These are phyloP conservation scores for Suhomyces choctaworum DNA, from an alignment of 1,139 yeast genomes.

Conservation along the genomic window DNA sequence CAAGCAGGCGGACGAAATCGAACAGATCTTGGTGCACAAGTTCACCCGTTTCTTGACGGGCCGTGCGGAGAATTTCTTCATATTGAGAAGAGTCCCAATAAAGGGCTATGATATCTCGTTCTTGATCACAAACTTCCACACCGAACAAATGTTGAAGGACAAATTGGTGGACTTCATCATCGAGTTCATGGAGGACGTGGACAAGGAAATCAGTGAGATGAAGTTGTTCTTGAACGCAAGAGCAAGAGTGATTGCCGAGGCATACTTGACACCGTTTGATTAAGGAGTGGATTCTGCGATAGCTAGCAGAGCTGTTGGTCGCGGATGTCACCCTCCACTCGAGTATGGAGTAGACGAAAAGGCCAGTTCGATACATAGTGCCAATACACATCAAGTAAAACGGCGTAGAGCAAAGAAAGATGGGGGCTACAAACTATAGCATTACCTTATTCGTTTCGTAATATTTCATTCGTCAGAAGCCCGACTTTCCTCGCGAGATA, in stretches of 20 bases:
- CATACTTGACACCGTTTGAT: constrained; percentile 77
- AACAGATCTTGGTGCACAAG: constrained; percentile 88
- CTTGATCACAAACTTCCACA: constrained; percentile 88
- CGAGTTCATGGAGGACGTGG: constrained; percentile 99
- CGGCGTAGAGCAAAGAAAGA: too few species aligned
- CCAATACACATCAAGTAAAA: constrained; percentile 1
- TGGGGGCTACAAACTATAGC: too few species aligned
- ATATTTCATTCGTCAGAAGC: constrained; percentile 3
- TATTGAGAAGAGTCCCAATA: constrained; percentile 88
- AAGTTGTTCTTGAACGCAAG: constrained; percentile 94
- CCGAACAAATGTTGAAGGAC: constrained; percentile 93
- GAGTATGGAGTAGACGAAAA: constrained; percentile 1
- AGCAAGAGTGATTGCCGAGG: constrained; percentile 97
- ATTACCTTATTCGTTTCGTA: too few species aligned
- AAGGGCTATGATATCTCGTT: constrained; percentile 92
- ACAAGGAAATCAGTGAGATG: constrained; percentile 98
- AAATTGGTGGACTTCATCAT: constrained; percentile 94
- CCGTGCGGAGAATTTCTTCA: constrained; percentile 92
- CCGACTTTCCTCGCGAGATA: constrained; percentile 4
- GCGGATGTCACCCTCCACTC: too few species aligned
- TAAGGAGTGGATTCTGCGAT: constrained; percentile 20
- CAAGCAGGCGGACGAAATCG: constrained; percentile 97
- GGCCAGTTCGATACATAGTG: constrained; percentile 5
- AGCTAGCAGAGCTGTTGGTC: constrained; percentile 2
- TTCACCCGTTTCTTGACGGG: constrained; percentile 91